Evolutionary conservation across 1,284 basidiomycete species (phyloP), one percentile per base, ranked within the genome.

Genomic region (Ustilago nuda): DNA sequence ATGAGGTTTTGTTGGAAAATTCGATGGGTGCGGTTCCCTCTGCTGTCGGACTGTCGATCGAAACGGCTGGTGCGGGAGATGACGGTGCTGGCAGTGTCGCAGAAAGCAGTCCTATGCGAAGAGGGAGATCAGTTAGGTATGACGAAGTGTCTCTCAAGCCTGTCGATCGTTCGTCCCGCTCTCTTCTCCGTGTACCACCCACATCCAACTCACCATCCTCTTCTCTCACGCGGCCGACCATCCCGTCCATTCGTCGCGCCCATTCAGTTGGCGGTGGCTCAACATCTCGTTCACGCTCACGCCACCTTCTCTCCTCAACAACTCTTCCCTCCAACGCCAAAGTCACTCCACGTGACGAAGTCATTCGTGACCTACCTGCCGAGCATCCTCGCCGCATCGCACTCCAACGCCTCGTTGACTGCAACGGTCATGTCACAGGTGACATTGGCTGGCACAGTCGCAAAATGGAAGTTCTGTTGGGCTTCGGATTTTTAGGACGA

Each of bases 381-480:
- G 88, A 86, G 5, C 93, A 94, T 85, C 90, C 91, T 2, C 90
- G 92, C 82, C 88, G 93, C 58, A 84, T 85, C 37, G 92, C 92
- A 84, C 88, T 94, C 82, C 90, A 91, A 78, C 88, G 89, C 48
- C 87, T 96, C n/a, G 91, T 93, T 13, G 89, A 91, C 73, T 91
- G 92, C 12, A 93, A 94, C 77, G 94, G 94, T 1, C 93, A 94
- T 80, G 95, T 97, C 4, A 92, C 89, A 80, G 94, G 92, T 81
- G 92, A 92, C 5, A 90, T 95, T 2, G 96, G 96, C 0, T 99
- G 96, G 95, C 94, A 98, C 87, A 91, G 93, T 39, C 88, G 94
- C 59, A 99, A 99, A 88, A 95, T 98, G 94, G 95, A 98, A 90
- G 93, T 97, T 61, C 86, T 98, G 66, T 91, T 93, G 78, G 95